Evolutionary conservation across 805 yeast genomes (phyloP).

Genomic region (Metschnikowia matae): DNA sequence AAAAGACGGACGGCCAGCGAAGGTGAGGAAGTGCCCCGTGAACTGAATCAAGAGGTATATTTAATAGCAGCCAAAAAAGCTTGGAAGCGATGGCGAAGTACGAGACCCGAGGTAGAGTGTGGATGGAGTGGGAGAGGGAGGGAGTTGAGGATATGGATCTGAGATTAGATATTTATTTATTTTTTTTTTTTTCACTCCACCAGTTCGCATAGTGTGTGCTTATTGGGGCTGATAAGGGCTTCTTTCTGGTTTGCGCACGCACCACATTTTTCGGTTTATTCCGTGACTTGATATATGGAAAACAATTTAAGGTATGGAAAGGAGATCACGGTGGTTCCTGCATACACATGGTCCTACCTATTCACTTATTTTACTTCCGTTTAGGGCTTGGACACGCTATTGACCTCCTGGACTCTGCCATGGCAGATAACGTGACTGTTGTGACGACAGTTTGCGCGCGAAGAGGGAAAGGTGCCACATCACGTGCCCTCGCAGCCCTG

Average conservation of each 20-base stretch:
- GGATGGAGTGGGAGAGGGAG: background rate
- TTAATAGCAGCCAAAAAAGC: background rate
- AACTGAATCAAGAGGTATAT: slow-evolving; percentile 17
- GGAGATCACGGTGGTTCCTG: no score
- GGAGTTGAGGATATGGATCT: background rate
- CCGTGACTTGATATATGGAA: no score
- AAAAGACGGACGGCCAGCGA: background rate
- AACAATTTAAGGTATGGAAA: background rate
- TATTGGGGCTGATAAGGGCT: slow-evolving; percentile 14
- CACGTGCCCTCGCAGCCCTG: slow-evolving; percentile 6
- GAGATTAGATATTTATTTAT: slow-evolving; percentile 4
- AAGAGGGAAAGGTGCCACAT: background rate
- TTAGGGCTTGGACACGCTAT: no score
- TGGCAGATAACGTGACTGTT: slow-evolving; percentile 2
- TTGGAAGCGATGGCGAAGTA: background rate
- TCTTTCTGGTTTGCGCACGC: slow-evolving; percentile 5
- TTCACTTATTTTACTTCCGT: no score
- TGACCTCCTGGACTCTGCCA: background rate
- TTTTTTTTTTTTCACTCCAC: slow-evolving; percentile 10
- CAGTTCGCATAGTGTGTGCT: slow-evolving; percentile 9
- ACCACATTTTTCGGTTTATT: no score
- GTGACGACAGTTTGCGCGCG: slow-evolving; percentile 5
- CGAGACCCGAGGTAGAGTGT: background rate
- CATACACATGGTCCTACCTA: no score
- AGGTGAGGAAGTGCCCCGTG: slow-evolving; percentile 14